A percentile compares a stretch with the other conserved stretches of the same genome.
Conservation (phyloP, 108 stramenopile genomes). For the Nannochloropsis gaditana region DNA sequence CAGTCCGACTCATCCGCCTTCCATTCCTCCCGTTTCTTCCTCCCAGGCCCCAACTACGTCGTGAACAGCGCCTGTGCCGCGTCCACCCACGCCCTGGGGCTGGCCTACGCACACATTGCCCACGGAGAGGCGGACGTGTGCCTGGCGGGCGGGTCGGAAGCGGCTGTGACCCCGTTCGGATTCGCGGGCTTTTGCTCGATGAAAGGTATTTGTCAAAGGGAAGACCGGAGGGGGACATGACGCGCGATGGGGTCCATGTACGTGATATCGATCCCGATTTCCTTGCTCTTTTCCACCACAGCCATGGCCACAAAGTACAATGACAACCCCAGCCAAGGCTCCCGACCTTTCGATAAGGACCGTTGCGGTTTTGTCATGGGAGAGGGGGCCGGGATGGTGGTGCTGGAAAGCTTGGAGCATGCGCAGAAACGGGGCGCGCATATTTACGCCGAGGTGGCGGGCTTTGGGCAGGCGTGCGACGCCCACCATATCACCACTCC, state of each 20-base stretch:
- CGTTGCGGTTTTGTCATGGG: conserved; percentile 93
- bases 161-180: conserved; percentile 75
- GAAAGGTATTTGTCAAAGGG: conserved; percentile 54
- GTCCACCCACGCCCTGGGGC: conserved; percentile 78
- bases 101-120: conserved; percentile 66
- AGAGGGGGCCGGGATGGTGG: conserved; percentile 85
- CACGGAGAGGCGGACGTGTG: conserved; percentile 75
- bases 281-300: background rate
- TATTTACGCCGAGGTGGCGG: conserved; percentile 81
- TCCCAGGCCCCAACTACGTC: conserved; percentile 62
- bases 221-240: background rate
- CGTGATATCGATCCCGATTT: background rate
- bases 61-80: conserved; percentile 76
- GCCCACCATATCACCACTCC: conserved; percentile 92
- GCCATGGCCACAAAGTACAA: conserved; percentile 79
- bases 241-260: background rate
- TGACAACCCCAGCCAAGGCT: conserved; percentile 69
- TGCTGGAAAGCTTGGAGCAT: conserved; percentile 73
- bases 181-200: conserved; percentile 85
- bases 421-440: conserved; percentile 78
- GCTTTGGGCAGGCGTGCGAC: conserved; percentile 76
- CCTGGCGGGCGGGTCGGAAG: conserved; percentile 85
- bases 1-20: background rate
- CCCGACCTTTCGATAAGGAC: conserved; percentile 80
- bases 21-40: background rate